Conservation (phyloP, 2,329 filamentous ascomycete species). For the Colletotrichum sp. region DNA sequence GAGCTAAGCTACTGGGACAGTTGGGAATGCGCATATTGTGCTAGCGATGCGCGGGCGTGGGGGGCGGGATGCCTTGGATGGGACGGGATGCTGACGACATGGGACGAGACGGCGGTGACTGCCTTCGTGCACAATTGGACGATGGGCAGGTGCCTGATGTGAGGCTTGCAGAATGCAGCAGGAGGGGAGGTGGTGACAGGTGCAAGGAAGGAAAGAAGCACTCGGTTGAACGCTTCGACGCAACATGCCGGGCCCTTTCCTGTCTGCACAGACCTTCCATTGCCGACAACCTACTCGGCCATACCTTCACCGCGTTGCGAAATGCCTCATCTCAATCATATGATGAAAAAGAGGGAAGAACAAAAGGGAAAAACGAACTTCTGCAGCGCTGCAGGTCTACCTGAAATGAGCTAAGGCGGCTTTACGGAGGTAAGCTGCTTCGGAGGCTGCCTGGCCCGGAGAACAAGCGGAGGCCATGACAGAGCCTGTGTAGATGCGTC, state of each 20-base stretch:
- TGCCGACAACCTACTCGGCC: not conserved
- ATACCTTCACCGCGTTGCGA: not conserved
- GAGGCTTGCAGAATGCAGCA: not conserved
- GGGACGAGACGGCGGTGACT: slow-evolving; percentile 7
- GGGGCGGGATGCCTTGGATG: not conserved
- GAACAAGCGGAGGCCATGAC: not conserved
- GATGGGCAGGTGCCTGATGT: not conserved
- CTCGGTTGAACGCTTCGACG: not conserved
- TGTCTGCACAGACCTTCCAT: not conserved
- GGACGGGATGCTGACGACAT: slow-evolving; percentile 14
- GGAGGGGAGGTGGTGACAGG: not conserved
- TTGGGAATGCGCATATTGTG: not conserved
- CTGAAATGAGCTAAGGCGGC: not conserved
- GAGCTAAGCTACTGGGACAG: not conserved
- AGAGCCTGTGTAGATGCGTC: not conserved
- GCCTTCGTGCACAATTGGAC: not conserved
- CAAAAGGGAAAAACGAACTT: not conserved
- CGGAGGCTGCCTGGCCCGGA: not conserved
- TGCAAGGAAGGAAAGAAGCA: not conserved
- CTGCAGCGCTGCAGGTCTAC: not conserved
- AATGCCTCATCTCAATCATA: not conserved
- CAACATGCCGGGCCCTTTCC: not conserved
- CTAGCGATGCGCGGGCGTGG: not conserved
- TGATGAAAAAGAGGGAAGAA: not conserved
- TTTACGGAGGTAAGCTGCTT: not conserved